These are phyloP conservation scores for Lolium rigidum DNA, from an alignment of 176 grass and related monocot genomes.

Conservation along the genomic window DNA sequence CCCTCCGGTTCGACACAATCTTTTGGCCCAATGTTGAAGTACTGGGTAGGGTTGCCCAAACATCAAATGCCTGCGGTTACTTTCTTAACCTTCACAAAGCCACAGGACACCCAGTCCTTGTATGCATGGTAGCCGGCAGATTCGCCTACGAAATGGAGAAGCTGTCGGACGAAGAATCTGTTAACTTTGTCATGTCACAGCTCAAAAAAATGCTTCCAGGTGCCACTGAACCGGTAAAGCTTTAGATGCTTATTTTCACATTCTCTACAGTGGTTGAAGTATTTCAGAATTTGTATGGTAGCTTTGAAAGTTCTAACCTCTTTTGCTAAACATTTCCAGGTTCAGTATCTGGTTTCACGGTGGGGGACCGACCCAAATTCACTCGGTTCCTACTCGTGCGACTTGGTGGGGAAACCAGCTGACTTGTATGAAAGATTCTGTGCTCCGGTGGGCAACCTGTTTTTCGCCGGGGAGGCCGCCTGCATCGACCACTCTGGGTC, in stretches of 20 bases:
- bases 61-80: slow-evolving; percentile 85
- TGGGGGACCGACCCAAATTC: slow-evolving; percentile 93
- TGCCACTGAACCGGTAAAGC: slow-evolving; percentile 72
- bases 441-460: slow-evolving; percentile 87
- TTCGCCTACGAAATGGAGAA: slow-evolving; percentile 92
- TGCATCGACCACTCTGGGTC: slow-evolving; percentile 91
- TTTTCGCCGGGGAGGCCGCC: slow-evolving; percentile 94
- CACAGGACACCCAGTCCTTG: slow-evolving; percentile 84
- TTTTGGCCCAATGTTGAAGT: slow-evolving; percentile 98
- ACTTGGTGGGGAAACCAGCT: slow-evolving; percentile 88
- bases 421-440: slow-evolving; percentile 97
- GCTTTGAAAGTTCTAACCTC: not conserved
- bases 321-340: slow-evolving; percentile 44
- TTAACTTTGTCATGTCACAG: slow-evolving; percentile 82
- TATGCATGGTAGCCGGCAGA: slow-evolving; percentile 97
- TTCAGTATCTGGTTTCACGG: slow-evolving; percentile 85
- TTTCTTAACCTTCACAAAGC: slow-evolving; percentile 99
- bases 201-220: slow-evolving; percentile 87
- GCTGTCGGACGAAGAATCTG: slow-evolving; percentile 76
- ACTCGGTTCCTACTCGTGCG: slow-evolving; percentile 87
- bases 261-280: not conserved
- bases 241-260: not conserved
- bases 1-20: slow-evolving; percentile 71
- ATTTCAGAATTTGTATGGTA: not conserved
- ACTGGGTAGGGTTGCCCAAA: slow-evolving; percentile 73